phyloP scores from a whole-genome alignment of 2,329 filamentous ascomycete species.

The Penicillium griseofulvum region DNA sequence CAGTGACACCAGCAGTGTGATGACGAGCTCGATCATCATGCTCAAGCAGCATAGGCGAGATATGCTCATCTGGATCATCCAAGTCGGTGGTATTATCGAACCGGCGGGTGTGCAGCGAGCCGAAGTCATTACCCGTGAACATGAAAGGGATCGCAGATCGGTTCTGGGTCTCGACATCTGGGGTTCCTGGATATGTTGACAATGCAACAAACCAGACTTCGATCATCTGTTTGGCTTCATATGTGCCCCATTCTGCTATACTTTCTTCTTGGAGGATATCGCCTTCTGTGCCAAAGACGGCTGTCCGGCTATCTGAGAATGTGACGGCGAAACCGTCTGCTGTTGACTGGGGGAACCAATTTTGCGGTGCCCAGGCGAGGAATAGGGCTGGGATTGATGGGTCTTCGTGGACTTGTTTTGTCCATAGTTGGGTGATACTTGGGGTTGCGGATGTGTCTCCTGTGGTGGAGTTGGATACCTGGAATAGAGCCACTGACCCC shows the following conservation, averaged over 20 bases:
- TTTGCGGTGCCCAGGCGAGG: slow-evolving; percentile 67
- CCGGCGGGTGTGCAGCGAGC: slow-evolving; percentile 33
- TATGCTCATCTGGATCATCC: slow-evolving; percentile 13
- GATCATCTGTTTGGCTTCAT: slow-evolving; percentile 32
- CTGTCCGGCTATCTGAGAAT: slow-evolving; percentile 65
- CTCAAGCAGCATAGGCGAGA: slow-evolving; percentile 20
- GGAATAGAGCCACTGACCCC: slow-evolving; percentile 45
- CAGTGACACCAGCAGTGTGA: slow-evolving; percentile 82
- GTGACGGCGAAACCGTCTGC: slow-evolving; percentile 64
- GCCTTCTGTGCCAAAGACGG: slow-evolving; percentile 51
- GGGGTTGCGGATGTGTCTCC: slow-evolving; percentile 10
- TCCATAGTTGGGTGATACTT: slow-evolving; percentile 39
- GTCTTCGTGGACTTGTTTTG: slow-evolving; percentile 53
- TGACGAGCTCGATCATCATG: slow-evolving; percentile 52
- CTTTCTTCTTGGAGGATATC: slow-evolving; percentile 11
- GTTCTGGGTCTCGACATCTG: neutral
- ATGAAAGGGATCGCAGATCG: slow-evolving; percentile 23
- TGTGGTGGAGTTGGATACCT: slow-evolving; percentile 18
- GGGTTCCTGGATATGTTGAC: slow-evolving; percentile 15
- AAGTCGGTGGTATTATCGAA: slow-evolving; percentile 24
- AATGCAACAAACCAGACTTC: slow-evolving; percentile 44
- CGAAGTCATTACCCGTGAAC: slow-evolving; percentile 43
- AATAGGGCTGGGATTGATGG: slow-evolving; percentile 64
- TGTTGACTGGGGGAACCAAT: slow-evolving; percentile 22
- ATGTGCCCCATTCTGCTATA: slow-evolving; percentile 26